Evolutionary conservation across 2,329 filamentous ascomycete genomes (phyloP).

Genomic region (Neofusicoccum parvum): DNA sequence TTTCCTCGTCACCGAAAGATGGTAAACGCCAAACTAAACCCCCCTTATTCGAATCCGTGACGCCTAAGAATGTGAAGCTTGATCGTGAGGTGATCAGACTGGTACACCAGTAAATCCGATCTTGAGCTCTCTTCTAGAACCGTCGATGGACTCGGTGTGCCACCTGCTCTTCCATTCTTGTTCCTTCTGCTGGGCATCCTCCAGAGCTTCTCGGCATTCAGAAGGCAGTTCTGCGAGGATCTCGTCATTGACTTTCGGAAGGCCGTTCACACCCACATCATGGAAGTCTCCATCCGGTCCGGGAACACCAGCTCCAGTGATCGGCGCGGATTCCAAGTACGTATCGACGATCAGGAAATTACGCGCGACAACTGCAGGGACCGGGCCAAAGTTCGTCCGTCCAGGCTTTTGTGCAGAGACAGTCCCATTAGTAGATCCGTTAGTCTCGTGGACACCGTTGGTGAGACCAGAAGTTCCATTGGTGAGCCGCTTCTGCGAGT

Average conservation of each 20-base stretch:
- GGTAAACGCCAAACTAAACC: not conserved
- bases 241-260: constrained; percentile 66
- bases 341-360: constrained; percentile 67
- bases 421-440: constrained; percentile 13
- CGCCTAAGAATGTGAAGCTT: not conserved
- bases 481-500: constrained; percentile 17
- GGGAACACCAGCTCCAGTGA: constrained; percentile 61
- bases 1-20: not conserved
- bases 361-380: constrained; percentile 60
- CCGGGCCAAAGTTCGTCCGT: constrained; percentile 52
- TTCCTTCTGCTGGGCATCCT: constrained; percentile 67
- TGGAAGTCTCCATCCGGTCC: constrained; percentile 57
- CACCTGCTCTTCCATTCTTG: constrained; percentile 73
- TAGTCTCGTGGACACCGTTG: constrained; percentile 30
- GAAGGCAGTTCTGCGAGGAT: constrained; percentile 66
- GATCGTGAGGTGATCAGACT: constrained; percentile 36
- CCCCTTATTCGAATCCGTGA: not conserved
- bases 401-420: constrained; percentile 19
- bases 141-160: constrained; percentile 67
- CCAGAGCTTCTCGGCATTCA: constrained; percentile 73
- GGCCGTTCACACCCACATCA: constrained; percentile 56
- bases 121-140: constrained; percentile 47
- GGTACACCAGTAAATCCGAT: constrained; percentile 54
- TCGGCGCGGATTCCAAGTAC: constrained; percentile 59
- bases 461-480: constrained; percentile 41